Evolutionary conservation across 345 rosid genomes (phyloP), one percentile per base, ranked within the genome.

Genomic region (Moringa oleifera): DNA sequence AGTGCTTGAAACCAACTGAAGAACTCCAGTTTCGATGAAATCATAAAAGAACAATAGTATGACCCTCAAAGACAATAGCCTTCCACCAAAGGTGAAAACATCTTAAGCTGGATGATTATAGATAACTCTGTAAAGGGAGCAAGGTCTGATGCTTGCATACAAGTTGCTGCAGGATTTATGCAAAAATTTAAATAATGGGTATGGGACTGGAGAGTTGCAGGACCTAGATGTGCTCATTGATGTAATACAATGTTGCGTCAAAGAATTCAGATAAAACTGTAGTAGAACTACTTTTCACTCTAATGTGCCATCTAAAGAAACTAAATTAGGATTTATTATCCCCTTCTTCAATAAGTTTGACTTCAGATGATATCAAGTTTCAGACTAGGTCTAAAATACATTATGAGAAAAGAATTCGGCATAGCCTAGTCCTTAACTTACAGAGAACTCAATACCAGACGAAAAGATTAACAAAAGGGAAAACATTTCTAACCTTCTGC

Each of bases 401-500:
- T 41, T 41, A 16, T 9, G 9, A 41, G 33, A 41, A 41, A 41
- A 41, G 47, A 41, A 15, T 41, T 1, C 47, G 6, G 47, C 6
- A 41, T 15, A 41, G 13, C 6, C 6, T 15, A 41, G 16, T 41
- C 47, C 47, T 11, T 15, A 41, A 11, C 12, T n/a, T n/a, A 41
- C 12, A 41, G 12, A 15, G 47, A 41, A 41, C 13, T 15, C 47
- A 41, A 11, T 2, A 41, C 47, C 47, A 7, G 47, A n/a, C 41
- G 25, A 45, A 19, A 69, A 20, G 8, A 37, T 47, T 15, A 47
- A 46, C 13, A 18, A 1, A 19, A 46, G 33, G 18, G 19, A 1
- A 19, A 46, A 37, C 20, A n/a, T 0, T 33, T 11, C 13, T 16
- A 22, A 87, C 98, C 98, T 82, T 93, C 97, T 5, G 98, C 98